phyloP scores from a whole-genome alignment of 129 eudicot species.

The Chrysanthemum lavandulifolium region DNA sequence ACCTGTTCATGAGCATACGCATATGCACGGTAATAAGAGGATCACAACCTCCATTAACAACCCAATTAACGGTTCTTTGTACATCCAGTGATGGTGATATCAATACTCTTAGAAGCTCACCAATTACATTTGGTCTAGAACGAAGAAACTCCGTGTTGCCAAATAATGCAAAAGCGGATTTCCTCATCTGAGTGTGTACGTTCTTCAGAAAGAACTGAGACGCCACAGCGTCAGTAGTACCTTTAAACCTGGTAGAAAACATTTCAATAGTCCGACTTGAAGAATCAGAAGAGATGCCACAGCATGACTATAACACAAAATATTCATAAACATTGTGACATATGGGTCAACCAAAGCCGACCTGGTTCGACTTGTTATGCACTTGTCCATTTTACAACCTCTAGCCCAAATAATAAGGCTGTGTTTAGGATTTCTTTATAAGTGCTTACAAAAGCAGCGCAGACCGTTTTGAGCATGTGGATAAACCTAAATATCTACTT shows the following conservation, averaged over 20 bases:
- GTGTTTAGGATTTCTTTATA: no score
- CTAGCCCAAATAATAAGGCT: no score
- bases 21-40: slow-evolving; percentile 61
- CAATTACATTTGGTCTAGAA: slow-evolving; percentile 52
- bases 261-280: neutral
- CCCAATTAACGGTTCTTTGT: slow-evolving; percentile 49
- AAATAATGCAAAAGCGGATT: slow-evolving; percentile 40
- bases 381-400: no score
- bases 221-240: slow-evolving; percentile 71
- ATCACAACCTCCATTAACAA: slow-evolving; percentile 42
- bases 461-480: no score
- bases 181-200: slow-evolving; percentile 49
- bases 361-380: no score
- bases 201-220: slow-evolving; percentile 65
- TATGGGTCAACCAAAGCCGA: no score
- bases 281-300: neutral
- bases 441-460: no score
- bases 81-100: slow-evolving; percentile 55
- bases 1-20: slow-evolving; percentile 75
- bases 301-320: no score
- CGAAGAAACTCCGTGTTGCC: slow-evolving; percentile 41
- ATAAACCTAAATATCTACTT: no score
- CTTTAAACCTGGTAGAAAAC: slow-evolving; percentile 46
- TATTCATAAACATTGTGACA: no score
- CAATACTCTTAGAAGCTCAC: slow-evolving; percentile 51